Evolutionary conservation across 2,329 filamentous ascomycete genomes (phyloP), one percentile per base, ranked within the genome.

Genomic region (Ophiostoma piceae): DNA sequence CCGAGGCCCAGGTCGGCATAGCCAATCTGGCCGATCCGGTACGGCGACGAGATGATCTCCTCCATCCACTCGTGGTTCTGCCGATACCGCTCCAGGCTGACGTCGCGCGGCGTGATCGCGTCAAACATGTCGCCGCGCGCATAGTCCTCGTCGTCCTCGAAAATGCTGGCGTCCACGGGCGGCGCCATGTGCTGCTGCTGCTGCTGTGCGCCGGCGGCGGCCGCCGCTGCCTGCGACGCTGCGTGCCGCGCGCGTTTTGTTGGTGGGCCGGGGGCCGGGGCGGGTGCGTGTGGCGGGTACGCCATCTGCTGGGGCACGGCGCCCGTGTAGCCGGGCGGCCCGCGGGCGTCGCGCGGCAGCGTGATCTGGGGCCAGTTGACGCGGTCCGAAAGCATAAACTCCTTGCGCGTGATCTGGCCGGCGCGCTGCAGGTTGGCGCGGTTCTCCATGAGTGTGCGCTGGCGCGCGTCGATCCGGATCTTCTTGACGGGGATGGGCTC

Each of bases 41-140:
- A 97, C 0, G 94, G 92, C 1, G 94, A 98, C 0, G 91, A 92
- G 69, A 98, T 86, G 37, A 99, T 89, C 79, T 99, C 94, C 77
- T 98, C 95, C 92, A 99, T 97, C 95, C 94, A 98, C 78, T 97
- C 92, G 76, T 99, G 94, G 75, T 99, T 96, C 77, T 97, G 93
- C 77, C 90, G 90, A 78, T 97, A 99, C 69, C 95, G 87, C 73
- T 88, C 87, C 71, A 92, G 83, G 74, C 93, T 96, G 72, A 99
- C 90, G 73, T 99, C 95, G 62, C 94, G 87, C 2, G 94, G 94
- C 0, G 92, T 94, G 72, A 97, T 83, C 73, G 92, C 87, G 77
- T 99, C 95, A 76, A 99, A 92, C 77, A 94, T 85, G 78, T 99
- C 95, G 37, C 93, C 93, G 26, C 91, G 85, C 7, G 90, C 91